Evolutionary conservation across 2,329 filamentous ascomycete species (phyloP).

Genomic region (Claviceps lovelessii): DNA sequence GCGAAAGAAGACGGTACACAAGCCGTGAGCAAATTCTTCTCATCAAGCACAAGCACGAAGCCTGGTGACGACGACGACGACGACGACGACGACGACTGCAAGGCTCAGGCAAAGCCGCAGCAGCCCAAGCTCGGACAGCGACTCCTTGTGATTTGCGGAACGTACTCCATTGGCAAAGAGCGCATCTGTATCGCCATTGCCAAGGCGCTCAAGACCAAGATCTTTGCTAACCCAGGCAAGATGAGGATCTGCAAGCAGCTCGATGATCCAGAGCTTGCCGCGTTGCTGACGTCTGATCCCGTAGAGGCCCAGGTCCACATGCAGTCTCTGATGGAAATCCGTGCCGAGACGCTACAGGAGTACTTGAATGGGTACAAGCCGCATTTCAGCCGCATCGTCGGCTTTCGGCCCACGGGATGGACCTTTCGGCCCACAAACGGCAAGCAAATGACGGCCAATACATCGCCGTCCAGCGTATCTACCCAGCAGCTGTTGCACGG

Average conservation of each 20-base stretch:
- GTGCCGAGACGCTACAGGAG: constrained; percentile 77
- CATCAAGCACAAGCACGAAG: constrained; percentile 14
- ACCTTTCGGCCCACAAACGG: constrained; percentile 60
- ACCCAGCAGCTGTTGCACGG: constrained; percentile 39
- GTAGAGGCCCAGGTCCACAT: constrained; percentile 88
- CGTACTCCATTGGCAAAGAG: constrained; percentile 96
- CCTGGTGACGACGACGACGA: not conserved
- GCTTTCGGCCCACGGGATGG: constrained; percentile 89
- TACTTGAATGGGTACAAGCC: constrained; percentile 71
- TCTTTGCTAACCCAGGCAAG: constrained; percentile 74
- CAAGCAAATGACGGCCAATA: constrained; percentile 39
- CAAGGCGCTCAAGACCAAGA: constrained; percentile 69
- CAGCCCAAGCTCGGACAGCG: constrained; percentile 30
- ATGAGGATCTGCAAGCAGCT: constrained; percentile 72
- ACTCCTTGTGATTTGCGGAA: constrained; percentile 83
- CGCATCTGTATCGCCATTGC: constrained; percentile 89
- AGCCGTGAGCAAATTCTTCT: constrained; percentile 39
- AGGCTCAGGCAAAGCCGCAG: constrained; percentile 10
- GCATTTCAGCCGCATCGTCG: constrained; percentile 74
- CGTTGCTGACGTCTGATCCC: constrained; percentile 66
- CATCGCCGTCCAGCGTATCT: constrained; percentile 33
- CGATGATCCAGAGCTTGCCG: constrained; percentile 67
- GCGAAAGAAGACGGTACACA: constrained; percentile 27
- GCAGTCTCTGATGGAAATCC: constrained; percentile 90
- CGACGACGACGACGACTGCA: constrained; percentile 16